Percentiles rank a stretch among this genome's conserved stretches.
These are phyloP conservation scores for Verticillium nonalfalfae DNA, from an alignment of 2,329 filamentous ascomycete species.

Conservation along the genomic window DNA sequence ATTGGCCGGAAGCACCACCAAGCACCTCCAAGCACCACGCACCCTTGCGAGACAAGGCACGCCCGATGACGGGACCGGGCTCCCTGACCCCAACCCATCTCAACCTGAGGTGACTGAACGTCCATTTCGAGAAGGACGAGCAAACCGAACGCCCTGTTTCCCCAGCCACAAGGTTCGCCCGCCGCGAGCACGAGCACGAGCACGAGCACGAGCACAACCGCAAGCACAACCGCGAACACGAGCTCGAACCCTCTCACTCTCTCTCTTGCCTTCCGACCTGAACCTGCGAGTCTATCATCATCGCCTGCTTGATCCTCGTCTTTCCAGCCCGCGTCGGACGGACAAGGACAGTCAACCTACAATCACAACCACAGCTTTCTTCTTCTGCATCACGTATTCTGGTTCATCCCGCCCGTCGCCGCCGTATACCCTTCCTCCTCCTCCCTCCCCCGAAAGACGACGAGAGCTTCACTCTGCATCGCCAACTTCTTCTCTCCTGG, in stretches of 20 bases:
- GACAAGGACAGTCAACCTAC: background rate
- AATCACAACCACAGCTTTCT: background rate
- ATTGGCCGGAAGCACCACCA: background rate
- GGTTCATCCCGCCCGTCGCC: no score
- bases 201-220: background rate
- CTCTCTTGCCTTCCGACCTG: background rate
- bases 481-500: no score
- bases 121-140: background rate
- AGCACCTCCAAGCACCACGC: no score
- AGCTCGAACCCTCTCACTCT: no score
- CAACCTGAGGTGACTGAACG: background rate
- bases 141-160: background rate
- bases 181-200: background rate
- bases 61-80: background rate
- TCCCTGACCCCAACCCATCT: background rate
- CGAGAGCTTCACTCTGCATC: background rate
- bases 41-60: background rate
- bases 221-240: no score
- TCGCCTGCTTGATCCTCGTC: background rate
- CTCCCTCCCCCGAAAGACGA: background rate
- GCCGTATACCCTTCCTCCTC: no score
- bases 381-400: background rate
- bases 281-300: background rate
- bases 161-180: background rate
- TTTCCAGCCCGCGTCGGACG: background rate